Base-by-base conservation (phyloP, 192 early-diverging fungal genomes). In the Irineochytrium annulatum region DNA sequence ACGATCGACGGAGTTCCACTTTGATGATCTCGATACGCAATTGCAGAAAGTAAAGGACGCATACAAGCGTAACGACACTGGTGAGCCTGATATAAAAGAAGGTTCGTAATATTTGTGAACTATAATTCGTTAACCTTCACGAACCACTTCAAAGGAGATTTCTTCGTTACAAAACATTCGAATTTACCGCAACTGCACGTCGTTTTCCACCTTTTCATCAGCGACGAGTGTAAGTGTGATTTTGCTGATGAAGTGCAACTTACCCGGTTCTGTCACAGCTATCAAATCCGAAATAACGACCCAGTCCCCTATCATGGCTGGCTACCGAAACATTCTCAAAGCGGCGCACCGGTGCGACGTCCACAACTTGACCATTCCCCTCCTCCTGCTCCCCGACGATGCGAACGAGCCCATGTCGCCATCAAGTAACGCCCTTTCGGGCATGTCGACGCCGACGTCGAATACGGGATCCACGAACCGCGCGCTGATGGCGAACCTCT, bases 1-100 rank as follows among this genome's bases (percentile, higher is more conserved):
- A 57, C 72, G 75, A 17, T 80, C 86, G 14, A 89, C 88, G 0
- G 89, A 91, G 54, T 84, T 90, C 44, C 89, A 91, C 73, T 90
- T 90, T 68, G 70, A 85, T 4, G 68, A 77, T 34, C 71, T 91
- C 34, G 83, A 86, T 39, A 68, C 71, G 1, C 89, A 91, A 66
- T 51, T 90, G 31, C 60, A 74, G 34, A 63, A 63, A 5, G 70
- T 89, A 33, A 74, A 80, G 58, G 64, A 73, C 0, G 75, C 82
- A 29, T 77, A 85, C 33, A 60, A 66, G 14, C 52, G 62, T 22
- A 63, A 64, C 31, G 71, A 77, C 14, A 13, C 32, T 26, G 68
- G 59, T 14, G 35, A 55, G 2, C 57, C 43, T 2, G 3, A 52
- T 5, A 19, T 87, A 22, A 62, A 76, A 54, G 82, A 87, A 79